Conservation (phyloP, 2,329 filamentous ascomycete genomes). For the Cercospora nicotianae region DNA sequence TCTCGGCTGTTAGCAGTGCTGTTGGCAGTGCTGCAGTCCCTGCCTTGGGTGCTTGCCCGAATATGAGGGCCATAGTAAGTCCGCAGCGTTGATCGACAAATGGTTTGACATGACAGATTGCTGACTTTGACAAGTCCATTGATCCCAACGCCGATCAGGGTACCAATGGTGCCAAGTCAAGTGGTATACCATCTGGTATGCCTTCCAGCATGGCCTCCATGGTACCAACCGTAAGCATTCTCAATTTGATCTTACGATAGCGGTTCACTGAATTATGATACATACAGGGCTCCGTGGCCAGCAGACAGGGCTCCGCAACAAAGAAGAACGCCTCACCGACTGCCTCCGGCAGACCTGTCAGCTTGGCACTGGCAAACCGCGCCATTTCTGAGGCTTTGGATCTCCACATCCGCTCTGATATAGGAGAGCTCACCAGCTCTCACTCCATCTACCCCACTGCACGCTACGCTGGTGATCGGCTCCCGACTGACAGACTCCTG, state of each 20-base stretch:
- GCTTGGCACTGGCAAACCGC: neutral
- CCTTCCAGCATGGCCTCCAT: neutral
- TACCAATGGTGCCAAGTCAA: neutral
- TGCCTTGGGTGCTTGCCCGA: neutral
- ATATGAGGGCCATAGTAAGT: neutral
- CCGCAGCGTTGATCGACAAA: neutral
- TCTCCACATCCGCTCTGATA: neutral
- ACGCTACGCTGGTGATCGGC: neutral
- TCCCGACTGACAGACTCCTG: neutral
- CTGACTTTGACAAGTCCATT: neutral
- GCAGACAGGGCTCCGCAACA: neutral
- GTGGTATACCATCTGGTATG: neutral
- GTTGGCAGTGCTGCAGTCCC: neutral
- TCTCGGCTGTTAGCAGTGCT: neutral
- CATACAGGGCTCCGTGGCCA: neutral
- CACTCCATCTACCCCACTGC: neutral
- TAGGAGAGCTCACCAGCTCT: neutral
- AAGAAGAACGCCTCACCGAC: neutral
- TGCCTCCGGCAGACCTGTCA: neutral
- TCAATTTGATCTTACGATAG: neutral
- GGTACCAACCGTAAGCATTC: neutral
- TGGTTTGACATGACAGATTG: neutral
- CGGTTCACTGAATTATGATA: neutral
- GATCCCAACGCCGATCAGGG: slow-evolving; percentile 1
- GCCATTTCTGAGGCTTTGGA: neutral